These are phyloP conservation scores for Exidia glandulosa DNA, from an alignment of 768 basidiomycete genomes.

Conservation along the genomic window DNA sequence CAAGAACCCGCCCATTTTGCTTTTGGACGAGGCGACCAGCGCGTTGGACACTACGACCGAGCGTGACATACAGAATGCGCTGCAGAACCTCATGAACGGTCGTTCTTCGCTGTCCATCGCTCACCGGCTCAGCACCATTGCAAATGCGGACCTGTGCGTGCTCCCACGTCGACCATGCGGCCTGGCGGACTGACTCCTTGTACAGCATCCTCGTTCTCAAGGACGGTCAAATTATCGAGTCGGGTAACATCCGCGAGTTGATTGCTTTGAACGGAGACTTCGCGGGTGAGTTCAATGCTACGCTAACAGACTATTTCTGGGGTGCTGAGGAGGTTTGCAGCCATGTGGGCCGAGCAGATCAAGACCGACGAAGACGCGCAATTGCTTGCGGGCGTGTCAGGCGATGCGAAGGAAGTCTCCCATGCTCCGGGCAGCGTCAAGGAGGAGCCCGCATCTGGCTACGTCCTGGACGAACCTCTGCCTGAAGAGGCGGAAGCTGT, in stretches of 20 bases:
- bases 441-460: conserved; percentile 27
- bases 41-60: conserved; percentile 87
- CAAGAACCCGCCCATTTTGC: conserved; percentile 72
- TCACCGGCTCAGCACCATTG: conserved; percentile 61
- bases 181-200: conserved; percentile 44
- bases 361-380: conserved; percentile 45
- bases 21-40: conserved; percentile 49
- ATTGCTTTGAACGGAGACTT: conserved; percentile 61
- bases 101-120: conserved; percentile 71
- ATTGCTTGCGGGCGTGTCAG: conserved; percentile 10
- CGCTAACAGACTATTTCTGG: background rate
- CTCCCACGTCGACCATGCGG: background rate
- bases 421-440: conserved; percentile 22
- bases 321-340: conserved; percentile 4
- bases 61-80: conserved; percentile 77
- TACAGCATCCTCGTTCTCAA: conserved; percentile 79
- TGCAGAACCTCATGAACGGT: conserved; percentile 61
- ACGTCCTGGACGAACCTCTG: background rate
- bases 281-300: conserved; percentile 27
- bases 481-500: background rate
- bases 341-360: conserved; percentile 84
- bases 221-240: conserved; percentile 80
- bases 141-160: conserved; percentile 39
- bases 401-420: conserved; percentile 4
- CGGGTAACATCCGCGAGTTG: conserved; percentile 69